Conservation (phyloP, 2,329 filamentous ascomycete species). For the Colletotrichum phormii region DNA sequence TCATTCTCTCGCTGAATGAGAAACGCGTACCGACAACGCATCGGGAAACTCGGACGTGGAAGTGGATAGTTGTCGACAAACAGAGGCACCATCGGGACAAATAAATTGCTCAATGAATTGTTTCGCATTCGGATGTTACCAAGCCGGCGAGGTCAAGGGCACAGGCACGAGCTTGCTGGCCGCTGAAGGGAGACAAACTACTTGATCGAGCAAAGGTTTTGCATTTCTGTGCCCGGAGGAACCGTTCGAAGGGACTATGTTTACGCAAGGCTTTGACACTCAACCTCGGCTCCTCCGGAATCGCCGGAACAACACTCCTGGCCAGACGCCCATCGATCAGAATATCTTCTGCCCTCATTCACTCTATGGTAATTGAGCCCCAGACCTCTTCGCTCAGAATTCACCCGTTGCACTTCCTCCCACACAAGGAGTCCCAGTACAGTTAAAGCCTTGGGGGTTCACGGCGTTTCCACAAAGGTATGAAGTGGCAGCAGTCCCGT, state of each 20-base stretch:
- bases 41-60: too few species aligned
- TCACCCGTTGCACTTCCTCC: constrained; percentile 8
- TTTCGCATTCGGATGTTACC: not conserved
- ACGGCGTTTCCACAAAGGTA: constrained; percentile 13
- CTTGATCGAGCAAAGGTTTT: not conserved
- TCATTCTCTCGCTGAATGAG: not conserved
- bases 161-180: not conserved
- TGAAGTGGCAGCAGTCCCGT: constrained; percentile 6
- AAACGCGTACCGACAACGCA: not conserved
- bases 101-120: not conserved
- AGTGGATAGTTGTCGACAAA: not conserved
- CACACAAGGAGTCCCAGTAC: constrained; percentile 9
- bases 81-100: not conserved
- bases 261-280: not conserved
- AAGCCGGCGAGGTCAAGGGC: not conserved
- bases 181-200: not conserved
- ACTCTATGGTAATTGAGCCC: too few species aligned
- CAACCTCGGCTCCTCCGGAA: not conserved
- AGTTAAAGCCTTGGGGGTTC: constrained; percentile 13
- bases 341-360: too few species aligned
- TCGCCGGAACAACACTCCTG: not conserved
- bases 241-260: not conserved
- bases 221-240: too few species aligned
- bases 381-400: not conserved
- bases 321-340: too few species aligned